Base-by-base conservation (phyloP, 257 asterid species). In the Solanum rostratum region DNA sequence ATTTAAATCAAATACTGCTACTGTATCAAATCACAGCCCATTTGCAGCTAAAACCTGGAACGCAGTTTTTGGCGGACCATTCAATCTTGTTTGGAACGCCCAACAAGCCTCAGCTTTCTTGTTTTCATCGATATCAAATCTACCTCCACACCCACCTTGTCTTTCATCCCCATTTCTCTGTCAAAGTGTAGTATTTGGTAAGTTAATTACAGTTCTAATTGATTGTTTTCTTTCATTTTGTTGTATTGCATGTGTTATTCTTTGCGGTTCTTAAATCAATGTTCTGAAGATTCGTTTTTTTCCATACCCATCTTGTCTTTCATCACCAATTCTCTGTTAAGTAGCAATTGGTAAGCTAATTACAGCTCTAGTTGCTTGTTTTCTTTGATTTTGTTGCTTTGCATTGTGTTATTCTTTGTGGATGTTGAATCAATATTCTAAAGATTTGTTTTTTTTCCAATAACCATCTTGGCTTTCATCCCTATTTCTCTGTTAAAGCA, bases 121-220 rank as follows among this genome's bases (percentile, higher is more conserved):
- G 89, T 82, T 81, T 66, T 86, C 90, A 88, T 88, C 90, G 90
- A 84, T 83, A 54, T 66, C 85, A 86, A 84, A 86, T 81, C 87
- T 86, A 70, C 30, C 87, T 49, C 57, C 55, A 19, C 78, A n/a
- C 55, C 86, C 45, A 30, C 83, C 8, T 19, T 5, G 10, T 49
- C 18, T 22, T 33, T 29, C 37, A 57, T 68, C 37, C 49, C 49
- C 63, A 30, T 73, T 62, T 62, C 20, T 49, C 81, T 68, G 49
- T 68, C 78, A 68, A n/a, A 68, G 78, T 62, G 50, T 62, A 62
- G 39, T 15, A 30, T 39, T 69, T 50, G 82, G 74, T 54, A 41
- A 33, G 30, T 62, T 81, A 24, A 78, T 33, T 45, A 30, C 84
- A n/a, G 10, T 29, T 76, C 15, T 27, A 76, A 49, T 9, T 76